Evolutionary conservation across 2,329 filamentous ascomycete species (phyloP).

Genomic region (Mollisia scopiformis): DNA sequence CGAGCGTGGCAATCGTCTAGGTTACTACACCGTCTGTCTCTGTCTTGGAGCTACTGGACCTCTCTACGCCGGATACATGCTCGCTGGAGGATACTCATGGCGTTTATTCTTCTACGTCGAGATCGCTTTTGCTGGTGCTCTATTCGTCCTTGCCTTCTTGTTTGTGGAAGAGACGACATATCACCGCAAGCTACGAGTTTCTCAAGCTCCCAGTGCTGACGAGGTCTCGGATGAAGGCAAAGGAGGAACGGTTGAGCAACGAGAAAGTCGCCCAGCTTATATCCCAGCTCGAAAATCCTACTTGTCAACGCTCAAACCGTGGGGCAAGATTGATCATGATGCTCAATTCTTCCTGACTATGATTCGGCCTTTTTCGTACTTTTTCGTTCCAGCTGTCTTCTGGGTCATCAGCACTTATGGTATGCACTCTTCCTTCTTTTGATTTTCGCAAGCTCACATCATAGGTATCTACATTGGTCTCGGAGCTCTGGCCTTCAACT

Average conservation of each 20-base stretch:
- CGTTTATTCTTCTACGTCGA: slow-evolving; percentile 64
- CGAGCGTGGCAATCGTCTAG: slow-evolving; percentile 54
- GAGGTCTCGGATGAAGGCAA: slow-evolving; percentile 14
- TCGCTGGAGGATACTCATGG: slow-evolving; percentile 60
- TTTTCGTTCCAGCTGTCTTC: slow-evolving; percentile 50
- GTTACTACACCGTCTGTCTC: slow-evolving; percentile 62
- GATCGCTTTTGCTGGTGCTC: slow-evolving; percentile 50
- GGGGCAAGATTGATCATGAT: slow-evolving; percentile 45
- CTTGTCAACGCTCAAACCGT: slow-evolving; percentile 45
- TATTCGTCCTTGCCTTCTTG: slow-evolving; percentile 51
- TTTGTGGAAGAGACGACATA: slow-evolving; percentile 65
- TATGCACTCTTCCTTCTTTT: slow-evolving; percentile 11
- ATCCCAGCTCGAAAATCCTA: slow-evolving; percentile 45
- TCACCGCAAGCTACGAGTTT: slow-evolving; percentile 38
- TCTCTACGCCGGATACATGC: slow-evolving; percentile 63
- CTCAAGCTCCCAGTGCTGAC: slow-evolving; percentile 15
- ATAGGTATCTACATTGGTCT: slow-evolving; percentile 49
- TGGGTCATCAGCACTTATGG: slow-evolving; percentile 55
- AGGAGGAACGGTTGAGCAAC: slow-evolving; percentile 24
- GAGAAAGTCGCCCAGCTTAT: slow-evolving; percentile 29
- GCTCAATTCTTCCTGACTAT: slow-evolving; percentile 49
- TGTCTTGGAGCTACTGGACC: slow-evolving; percentile 59
- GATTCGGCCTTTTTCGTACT: slow-evolving; percentile 49
- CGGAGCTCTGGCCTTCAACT: slow-evolving; percentile 52
- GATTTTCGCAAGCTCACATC: not conserved